Conservation (phyloP, 1,284 basidiomycete genomes). For the Amylostereum chailletii region DNA sequence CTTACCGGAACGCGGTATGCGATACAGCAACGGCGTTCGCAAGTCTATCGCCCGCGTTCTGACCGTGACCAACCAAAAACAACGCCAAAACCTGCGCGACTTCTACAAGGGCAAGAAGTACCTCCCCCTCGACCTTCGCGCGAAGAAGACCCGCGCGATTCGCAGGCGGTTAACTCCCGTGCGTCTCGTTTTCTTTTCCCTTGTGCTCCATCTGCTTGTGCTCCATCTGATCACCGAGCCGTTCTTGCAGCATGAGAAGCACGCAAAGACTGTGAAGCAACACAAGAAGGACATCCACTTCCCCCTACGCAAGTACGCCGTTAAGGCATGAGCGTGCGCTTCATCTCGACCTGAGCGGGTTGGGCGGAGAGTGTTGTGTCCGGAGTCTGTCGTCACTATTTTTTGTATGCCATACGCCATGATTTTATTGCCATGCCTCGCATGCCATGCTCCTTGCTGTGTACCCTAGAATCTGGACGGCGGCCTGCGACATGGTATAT, state of each 20-base stretch:
- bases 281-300: constrained; percentile 93
- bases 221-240: constrained; percentile 11
- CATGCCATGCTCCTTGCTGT: constrained; percentile 5
- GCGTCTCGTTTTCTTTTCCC: constrained; percentile 15
- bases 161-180: constrained; percentile 91
- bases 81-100: constrained; percentile 93
- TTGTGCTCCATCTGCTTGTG: neutral
- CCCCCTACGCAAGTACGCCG: constrained; percentile 77
- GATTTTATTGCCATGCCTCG: constrained; percentile 5
- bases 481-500: neutral
- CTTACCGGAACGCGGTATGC: constrained; percentile 5
- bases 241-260: constrained; percentile 61
- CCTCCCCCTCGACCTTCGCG: constrained; percentile 93
- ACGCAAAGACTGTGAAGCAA: constrained; percentile 83
- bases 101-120: constrained; percentile 98
- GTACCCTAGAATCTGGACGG: neutral
- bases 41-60: constrained; percentile 98
- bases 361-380: constrained; percentile 20
- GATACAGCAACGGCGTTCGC: constrained; percentile 83
- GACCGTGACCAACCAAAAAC: constrained; percentile 99
- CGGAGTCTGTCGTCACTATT: constrained; percentile 15
- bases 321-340: constrained; percentile 58
- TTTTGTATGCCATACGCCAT: constrained; percentile 34
- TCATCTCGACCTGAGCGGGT: constrained; percentile 11
- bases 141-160: constrained; percentile 99